Conservation (phyloP, 2,329 filamentous ascomycete species). For the Phyllosticta citriasiana region DNA sequence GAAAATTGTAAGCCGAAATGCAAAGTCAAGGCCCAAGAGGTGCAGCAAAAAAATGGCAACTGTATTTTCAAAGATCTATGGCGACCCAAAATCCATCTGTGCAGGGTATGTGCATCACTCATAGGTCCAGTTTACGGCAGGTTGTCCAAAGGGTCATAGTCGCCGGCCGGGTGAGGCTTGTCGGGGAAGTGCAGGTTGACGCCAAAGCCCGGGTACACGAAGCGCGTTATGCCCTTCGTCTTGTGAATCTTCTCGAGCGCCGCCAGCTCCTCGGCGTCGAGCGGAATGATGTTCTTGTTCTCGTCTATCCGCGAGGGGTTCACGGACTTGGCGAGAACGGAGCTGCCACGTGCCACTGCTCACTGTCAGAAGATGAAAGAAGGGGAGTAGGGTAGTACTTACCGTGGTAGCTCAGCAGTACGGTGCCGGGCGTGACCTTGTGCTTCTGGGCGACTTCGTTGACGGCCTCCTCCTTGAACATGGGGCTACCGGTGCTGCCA, state of each 20-base stretch:
- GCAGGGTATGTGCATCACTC: neutral
- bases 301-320: conserved; percentile 58
- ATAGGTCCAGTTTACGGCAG: neutral
- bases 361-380: conserved; percentile 2
- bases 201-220: conserved; percentile 40
- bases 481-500: conserved; percentile 38
- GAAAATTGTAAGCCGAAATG: neutral
- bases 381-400: conserved; percentile 22
- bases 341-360: conserved; percentile 56
- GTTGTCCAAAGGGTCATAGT: conserved; percentile 6
- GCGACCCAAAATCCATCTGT: neutral
- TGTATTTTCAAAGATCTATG: neutral
- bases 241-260: conserved; percentile 36
- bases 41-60: neutral
- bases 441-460: conserved; percentile 41
- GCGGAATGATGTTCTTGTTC: conserved; percentile 57
- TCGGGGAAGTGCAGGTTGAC: conserved; percentile 41
- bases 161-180: conserved; percentile 21
- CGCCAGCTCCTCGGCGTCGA: conserved; percentile 54
- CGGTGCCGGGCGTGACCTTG: conserved; percentile 39
- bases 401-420: conserved; percentile 66
- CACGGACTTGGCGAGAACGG: conserved; percentile 65
- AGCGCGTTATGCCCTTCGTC: conserved; percentile 37
- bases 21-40: neutral
- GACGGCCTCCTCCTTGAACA: conserved; percentile 39